Conservation (phyloP, 75 land plant species). For the Selaginella tamariscina region DNA sequence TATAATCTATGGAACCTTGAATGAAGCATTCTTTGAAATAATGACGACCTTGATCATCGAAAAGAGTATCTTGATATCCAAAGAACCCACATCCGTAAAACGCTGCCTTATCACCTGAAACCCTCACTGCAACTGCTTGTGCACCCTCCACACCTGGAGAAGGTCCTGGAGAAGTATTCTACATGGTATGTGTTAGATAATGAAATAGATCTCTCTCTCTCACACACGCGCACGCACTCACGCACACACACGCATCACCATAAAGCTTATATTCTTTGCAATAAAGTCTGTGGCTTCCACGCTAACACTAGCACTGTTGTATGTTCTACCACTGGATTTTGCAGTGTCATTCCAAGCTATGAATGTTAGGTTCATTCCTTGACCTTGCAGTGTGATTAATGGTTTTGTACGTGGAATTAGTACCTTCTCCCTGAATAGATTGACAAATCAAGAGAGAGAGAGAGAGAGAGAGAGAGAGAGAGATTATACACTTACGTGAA, state of each 20-base stretch:
- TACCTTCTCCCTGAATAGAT: conserved; percentile 57
- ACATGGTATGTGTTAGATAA: neutral
- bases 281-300: conserved; percentile 59
- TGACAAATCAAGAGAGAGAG: neutral
- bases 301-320: conserved; percentile 51
- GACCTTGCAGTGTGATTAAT: conserved; percentile 79
- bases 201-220: neutral
- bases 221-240: no score
- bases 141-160: conserved; percentile 64
- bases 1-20: conserved; percentile 83
- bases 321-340: conserved; percentile 54
- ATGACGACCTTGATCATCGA: conserved; percentile 67
- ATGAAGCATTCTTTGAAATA: conserved; percentile 71
- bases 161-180: conserved; percentile 79
- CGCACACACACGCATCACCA: conserved; percentile 29
- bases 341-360: conserved; percentile 85
- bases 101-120: conserved; percentile 59
- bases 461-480: neutral
- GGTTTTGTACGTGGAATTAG: conserved; percentile 45
- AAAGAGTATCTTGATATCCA: conserved; percentile 79
- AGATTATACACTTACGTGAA: neutral
- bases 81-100: conserved; percentile 77
- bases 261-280: conserved; percentile 78
- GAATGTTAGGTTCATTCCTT: conserved; percentile 50
- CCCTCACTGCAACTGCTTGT: conserved; percentile 70